Evolutionary conservation across 805 yeast genomes (phyloP).

Genomic region (Cyberlindnera mycetangii): DNA sequence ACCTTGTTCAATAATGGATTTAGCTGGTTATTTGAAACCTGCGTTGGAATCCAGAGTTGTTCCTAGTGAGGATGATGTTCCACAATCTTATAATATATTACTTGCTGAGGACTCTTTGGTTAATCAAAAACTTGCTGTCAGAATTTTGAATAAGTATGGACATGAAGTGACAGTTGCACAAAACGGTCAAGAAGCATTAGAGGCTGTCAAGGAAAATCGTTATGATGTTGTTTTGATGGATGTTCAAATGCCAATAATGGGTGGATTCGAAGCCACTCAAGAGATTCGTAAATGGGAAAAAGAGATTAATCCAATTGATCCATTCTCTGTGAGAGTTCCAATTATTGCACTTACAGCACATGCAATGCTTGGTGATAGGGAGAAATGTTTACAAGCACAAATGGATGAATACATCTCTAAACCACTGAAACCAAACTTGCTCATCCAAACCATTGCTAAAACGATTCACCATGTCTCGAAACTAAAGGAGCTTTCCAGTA

Average conservation of each 20-base stretch:
- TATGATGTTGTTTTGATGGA: conserved; percentile 89
- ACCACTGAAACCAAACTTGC: conserved; percentile 78
- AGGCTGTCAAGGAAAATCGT: conserved; percentile 61
- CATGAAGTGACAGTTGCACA: conserved; percentile 83
- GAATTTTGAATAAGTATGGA: conserved; percentile 81
- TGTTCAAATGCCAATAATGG: conserved; percentile 95
- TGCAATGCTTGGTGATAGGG: conserved; percentile 93
- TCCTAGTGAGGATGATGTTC: conserved; percentile 75
- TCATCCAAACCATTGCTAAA: conserved; percentile 81
- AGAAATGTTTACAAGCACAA: conserved; percentile 79
- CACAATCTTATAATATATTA: conserved; percentile 67
- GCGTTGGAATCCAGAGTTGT: conserved; percentile 82
- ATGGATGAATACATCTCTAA: conserved; percentile 91
- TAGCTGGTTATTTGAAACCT: conserved; percentile 80
- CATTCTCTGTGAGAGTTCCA: conserved; percentile 73
- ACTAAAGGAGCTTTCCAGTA: conserved; percentile 42
- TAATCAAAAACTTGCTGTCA: conserved; percentile 82
- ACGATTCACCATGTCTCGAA: conserved; percentile 72
- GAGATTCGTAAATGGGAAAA: conserved; percentile 86
- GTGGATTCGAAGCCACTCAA: conserved; percentile 90
- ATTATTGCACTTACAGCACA: conserved; percentile 90
- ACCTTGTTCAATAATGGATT: conserved; percentile 77
- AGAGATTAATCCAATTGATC: conserved; percentile 68
- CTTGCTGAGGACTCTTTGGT: conserved; percentile 87
- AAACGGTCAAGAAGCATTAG: conserved; percentile 79